These are phyloP conservation scores for Apium graveolens DNA, from an alignment of 129 eudicot species.

Conservation along the genomic window DNA sequence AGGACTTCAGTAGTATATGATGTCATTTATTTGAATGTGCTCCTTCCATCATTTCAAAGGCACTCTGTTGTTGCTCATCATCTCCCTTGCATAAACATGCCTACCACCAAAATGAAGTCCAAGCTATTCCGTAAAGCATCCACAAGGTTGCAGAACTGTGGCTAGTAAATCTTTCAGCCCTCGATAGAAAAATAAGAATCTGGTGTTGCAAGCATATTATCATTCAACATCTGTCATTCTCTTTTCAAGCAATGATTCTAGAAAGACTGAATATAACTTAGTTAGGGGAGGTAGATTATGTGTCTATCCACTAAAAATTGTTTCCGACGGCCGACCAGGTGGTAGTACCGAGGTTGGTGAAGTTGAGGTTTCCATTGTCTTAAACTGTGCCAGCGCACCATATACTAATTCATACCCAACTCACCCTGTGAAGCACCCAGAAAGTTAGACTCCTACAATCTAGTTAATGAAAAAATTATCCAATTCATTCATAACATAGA, in stretches of 20 bases:
- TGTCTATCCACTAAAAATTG: conserved; percentile 75
- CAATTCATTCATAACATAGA: not conserved
- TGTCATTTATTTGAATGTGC: too few species aligned
- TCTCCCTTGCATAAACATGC: not conserved
- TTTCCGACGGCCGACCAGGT: conserved; percentile 63
- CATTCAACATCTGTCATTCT: conserved; percentile 38
- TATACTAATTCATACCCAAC: conserved; percentile 73
- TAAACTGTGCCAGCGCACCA: conserved; percentile 71
- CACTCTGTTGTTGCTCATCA: not conserved
- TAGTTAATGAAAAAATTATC: not conserved
- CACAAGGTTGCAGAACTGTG: not conserved
- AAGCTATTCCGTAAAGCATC: not conserved
- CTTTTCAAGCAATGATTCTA: conserved; percentile 75
- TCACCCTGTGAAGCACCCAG: conserved; percentile 26
- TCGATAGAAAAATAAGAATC: not conserved
- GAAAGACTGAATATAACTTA: conserved; percentile 55
- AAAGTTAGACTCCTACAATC: too few species aligned
- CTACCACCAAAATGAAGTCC: not conserved
- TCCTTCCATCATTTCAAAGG: too few species aligned
- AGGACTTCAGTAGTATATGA: too few species aligned
- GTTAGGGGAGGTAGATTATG: conserved; percentile 77
- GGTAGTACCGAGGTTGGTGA: conserved; percentile 23
- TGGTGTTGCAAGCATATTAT: conserved; percentile 5
- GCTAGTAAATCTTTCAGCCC: not conserved
- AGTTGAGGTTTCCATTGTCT: conserved; percentile 24